Percentiles rank a stretch among this genome's conserved stretches.
Conservation (phyloP, 1,284 basidiomycete species). For the Rhodotorula sp. region DNA sequence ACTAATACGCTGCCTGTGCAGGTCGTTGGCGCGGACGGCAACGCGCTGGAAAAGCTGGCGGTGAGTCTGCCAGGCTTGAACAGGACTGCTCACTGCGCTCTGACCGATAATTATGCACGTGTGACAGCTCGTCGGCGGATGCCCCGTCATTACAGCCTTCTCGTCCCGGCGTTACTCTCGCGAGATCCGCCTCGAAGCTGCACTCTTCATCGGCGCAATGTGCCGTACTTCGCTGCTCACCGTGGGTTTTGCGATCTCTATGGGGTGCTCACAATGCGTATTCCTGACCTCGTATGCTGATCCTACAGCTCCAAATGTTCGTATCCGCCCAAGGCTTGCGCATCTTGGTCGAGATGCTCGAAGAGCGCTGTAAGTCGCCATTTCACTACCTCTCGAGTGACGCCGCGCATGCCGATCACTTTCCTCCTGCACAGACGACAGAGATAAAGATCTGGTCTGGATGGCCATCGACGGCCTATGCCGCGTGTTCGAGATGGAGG, state of each 20-base stretch:
- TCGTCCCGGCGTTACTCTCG: slow-evolving; percentile 91
- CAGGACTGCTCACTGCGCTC: not conserved
- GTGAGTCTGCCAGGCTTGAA: slow-evolving; percentile 51
- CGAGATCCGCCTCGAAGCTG: slow-evolving; percentile 91
- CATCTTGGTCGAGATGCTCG: slow-evolving; percentile 81
- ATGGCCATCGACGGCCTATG: slow-evolving; percentile 92
- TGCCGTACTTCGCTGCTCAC: slow-evolving; percentile 91
- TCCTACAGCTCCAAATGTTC: slow-evolving; percentile 76
- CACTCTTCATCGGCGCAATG: slow-evolving; percentile 86
- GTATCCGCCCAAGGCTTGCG: slow-evolving; percentile 61
- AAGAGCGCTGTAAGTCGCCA: slow-evolving; percentile 68
- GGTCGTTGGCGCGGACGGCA: slow-evolving; percentile 82
- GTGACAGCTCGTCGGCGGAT: slow-evolving; percentile 46
- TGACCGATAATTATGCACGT: not conserved
- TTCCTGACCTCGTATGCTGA: not conserved
- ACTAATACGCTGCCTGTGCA: slow-evolving; percentile 47
- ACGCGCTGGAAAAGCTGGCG: slow-evolving; percentile 90
- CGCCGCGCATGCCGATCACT: not conserved
- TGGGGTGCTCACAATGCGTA: too few species aligned
- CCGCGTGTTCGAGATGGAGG: slow-evolving; percentile 83
- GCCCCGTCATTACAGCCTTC: slow-evolving; percentile 60
- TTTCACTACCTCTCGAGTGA: too few species aligned
- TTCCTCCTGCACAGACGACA: slow-evolving; percentile 55
- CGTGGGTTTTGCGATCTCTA: slow-evolving; percentile 35
- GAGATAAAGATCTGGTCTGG: slow-evolving; percentile 82